Evolutionary conservation across 331 rosid genomes (phyloP).

Genomic region (Rhamnella rubrinervis): DNA sequence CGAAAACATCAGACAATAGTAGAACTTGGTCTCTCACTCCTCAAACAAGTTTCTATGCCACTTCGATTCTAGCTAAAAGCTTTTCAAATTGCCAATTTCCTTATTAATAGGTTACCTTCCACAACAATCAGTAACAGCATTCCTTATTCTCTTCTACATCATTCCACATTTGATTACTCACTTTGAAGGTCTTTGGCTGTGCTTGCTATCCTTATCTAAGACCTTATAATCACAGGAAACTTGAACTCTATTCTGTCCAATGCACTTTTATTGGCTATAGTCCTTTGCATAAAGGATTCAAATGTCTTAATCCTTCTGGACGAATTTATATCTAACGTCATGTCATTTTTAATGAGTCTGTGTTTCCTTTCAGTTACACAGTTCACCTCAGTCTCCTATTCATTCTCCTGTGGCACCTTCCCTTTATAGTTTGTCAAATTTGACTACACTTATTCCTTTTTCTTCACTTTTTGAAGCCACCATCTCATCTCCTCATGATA

Average conservation of each 20-base stretch:
- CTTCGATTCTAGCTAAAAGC: background rate
- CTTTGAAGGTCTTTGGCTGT: background rate
- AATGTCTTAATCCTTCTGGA: background rate
- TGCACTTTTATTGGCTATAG: background rate
- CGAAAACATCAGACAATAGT: background rate
- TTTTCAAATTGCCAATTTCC: too few species aligned
- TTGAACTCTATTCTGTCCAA: background rate
- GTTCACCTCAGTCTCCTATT: too few species aligned
- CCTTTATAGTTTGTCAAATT: too few species aligned
- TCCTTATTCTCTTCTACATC: background rate
- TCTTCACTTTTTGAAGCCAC: too few species aligned
- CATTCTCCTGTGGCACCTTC: too few species aligned
- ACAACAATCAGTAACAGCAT: background rate
- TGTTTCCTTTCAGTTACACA: too few species aligned
- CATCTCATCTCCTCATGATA: too few species aligned
- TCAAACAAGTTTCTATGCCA: background rate
- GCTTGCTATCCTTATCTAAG: background rate
- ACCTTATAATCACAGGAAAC: background rate
- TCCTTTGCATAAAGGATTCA: background rate
- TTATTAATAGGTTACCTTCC: background rate
- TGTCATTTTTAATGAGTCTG: background rate
- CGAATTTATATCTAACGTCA: background rate
- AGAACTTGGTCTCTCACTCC: background rate
- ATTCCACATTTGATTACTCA: background rate
- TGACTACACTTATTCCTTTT: too few species aligned